Evolutionary conservation across 169 alveolate genomes (phyloP), one percentile per base, ranked within the genome.

Genomic region (Eimeria tenella): DNA sequence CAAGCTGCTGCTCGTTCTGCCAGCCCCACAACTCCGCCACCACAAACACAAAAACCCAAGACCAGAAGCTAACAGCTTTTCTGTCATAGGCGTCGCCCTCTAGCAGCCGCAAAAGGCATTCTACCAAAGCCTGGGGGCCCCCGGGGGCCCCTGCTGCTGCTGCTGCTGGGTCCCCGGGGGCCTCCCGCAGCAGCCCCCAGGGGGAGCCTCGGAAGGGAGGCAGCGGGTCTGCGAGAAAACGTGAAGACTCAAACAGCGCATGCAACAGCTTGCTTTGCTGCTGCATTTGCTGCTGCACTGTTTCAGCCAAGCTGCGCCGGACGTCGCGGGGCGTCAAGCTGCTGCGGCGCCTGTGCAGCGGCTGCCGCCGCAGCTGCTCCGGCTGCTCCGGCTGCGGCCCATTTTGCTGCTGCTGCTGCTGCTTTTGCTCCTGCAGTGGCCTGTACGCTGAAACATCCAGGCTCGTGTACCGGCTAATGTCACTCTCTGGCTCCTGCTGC

Each of bases 251-350:
- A 81, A 81, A 81, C 58, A 81, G 65, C 23, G 73, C 4, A 81
- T 81, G 89, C 74, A 81, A 23, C 17, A 81, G 23, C 10, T 11
- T 5, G 6, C 73, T 55, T 17, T 81, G 89, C 89, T 81, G 89
- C 89, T 81, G 70, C 89, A 81, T 60, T 71, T 56, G 89, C 74
- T 81, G 89, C 89, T 81, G 89, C 89, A 81, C 74, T 53, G 89
- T 55, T 81, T 17, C 89, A 21, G 73, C 74, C 42, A 5, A n/a
- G 25, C 81, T 71, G 25, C 81, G 81, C 81, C 56, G 81, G 21
- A 6, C n/a, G 0, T 31, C 81, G 0, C n/a, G 81, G 9, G 81
- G 10, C 0, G 81, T 68, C 53, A 23, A 19, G 5, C 4, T 71
- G 81, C 56, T 31, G 11, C 17, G 23, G 21, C 0, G n/a, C 17